Evolutionary conservation across 495 filamentous ascomycete genomes (phyloP).

Genomic region (Neurospora sp.): DNA sequence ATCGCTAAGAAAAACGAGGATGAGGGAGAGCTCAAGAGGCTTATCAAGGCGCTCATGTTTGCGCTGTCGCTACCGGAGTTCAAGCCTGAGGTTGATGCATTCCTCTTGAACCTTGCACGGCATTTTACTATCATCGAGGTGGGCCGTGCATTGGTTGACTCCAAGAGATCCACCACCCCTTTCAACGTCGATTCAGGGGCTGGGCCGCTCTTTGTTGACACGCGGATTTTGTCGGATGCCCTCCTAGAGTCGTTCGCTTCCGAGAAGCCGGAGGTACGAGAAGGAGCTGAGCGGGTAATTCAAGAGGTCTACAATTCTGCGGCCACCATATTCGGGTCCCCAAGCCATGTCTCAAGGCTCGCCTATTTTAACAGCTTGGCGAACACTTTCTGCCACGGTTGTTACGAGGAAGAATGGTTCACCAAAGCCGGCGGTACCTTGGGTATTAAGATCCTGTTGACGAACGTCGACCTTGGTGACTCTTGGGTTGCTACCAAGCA

Average conservation of each 20-base stretch:
- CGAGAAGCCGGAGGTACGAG: slow-evolving; percentile 67
- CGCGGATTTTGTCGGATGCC: slow-evolving; percentile 74
- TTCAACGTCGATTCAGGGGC: slow-evolving; percentile 83
- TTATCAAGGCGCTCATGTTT: slow-evolving; percentile 82
- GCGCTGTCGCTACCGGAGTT: slow-evolving; percentile 76
- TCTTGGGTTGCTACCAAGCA: slow-evolving; percentile 72
- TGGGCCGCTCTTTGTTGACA: slow-evolving; percentile 76
- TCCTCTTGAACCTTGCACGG: slow-evolving; percentile 70
- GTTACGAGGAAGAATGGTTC: slow-evolving; percentile 96
- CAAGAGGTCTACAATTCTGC: slow-evolving; percentile 67
- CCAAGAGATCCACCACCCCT: slow-evolving; percentile 57
- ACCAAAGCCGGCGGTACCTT: slow-evolving; percentile 85
- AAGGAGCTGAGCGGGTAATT: slow-evolving; percentile 71
- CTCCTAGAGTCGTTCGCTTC: slow-evolving; percentile 81
- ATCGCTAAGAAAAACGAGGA: slow-evolving; percentile 78
- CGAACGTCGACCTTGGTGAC: slow-evolving; percentile 72
- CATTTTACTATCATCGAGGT: slow-evolving; percentile 92
- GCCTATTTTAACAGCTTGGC: slow-evolving; percentile 75
- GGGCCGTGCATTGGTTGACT: slow-evolving; percentile 63
- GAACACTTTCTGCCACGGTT: slow-evolving; percentile 80
- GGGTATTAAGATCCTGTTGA: slow-evolving; percentile 76
- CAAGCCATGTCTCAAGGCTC: slow-evolving; percentile 57
- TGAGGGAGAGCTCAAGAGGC: slow-evolving; percentile 68
- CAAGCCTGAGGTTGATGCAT: slow-evolving; percentile 54
- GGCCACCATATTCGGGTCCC: slow-evolving; percentile 67